Conservation (phyloP, 768 basidiomycete genomes). For the Phanerochaete carnosa region DNA sequence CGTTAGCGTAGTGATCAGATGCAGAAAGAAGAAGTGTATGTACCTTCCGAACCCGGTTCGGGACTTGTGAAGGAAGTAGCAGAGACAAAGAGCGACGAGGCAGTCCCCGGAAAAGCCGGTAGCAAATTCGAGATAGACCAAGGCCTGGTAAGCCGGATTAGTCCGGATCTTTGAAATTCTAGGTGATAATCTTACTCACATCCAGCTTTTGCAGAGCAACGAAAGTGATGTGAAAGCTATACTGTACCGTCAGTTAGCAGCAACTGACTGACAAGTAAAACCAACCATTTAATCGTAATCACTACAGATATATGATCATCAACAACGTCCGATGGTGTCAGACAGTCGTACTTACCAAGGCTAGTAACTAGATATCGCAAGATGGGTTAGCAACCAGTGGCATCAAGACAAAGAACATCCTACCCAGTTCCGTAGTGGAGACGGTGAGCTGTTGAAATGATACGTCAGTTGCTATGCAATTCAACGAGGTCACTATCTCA, state of each 20-base stretch:
- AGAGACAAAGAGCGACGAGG: constrained; percentile 46
- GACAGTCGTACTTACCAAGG: constrained; percentile 1
- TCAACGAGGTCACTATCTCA: neutral
- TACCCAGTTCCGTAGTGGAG: constrained; percentile 47
- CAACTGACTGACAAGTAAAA: neutral
- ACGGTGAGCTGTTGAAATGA: constrained; percentile 24
- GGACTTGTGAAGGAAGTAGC: constrained; percentile 43
- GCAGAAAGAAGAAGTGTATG: neutral
- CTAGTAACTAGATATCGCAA: neutral
- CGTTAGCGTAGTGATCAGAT: neutral
- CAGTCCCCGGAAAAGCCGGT: constrained; percentile 48
- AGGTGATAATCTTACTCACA: constrained; percentile 24
- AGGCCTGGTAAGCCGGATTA: constrained; percentile 28
- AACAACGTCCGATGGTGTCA: neutral
- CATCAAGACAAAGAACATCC: neutral
- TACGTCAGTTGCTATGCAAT: neutral
- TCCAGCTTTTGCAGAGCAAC: constrained; percentile 37
- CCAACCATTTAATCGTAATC: constrained; percentile 52
- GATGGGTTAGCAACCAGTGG: neutral
- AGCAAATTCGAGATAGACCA: constrained; percentile 52
- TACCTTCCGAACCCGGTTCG: constrained; percentile 52
- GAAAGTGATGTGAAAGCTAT: constrained; percentile 37
- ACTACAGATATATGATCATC: constrained; percentile 26
- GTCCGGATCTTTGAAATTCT: neutral
- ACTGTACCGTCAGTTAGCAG: neutral